phyloP scores from a whole-genome alignment of 2,329 filamentous ascomycete genomes.

The Fusarium tricinctum region DNA sequence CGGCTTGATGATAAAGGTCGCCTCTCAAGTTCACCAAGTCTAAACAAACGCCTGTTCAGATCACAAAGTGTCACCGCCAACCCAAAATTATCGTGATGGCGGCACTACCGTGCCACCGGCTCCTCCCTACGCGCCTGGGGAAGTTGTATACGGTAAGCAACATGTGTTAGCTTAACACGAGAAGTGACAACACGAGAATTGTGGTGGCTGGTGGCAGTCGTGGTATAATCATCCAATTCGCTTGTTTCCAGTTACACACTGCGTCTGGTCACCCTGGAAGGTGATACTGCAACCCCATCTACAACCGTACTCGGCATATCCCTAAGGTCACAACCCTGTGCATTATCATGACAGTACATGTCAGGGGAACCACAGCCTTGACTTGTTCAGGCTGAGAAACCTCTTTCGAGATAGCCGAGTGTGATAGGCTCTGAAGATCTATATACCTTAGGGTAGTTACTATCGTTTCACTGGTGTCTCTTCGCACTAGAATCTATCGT shows the following conservation, averaged over 20 bases:
- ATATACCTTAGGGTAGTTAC: not conserved
- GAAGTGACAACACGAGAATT: conserved; percentile 28
- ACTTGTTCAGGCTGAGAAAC: not conserved
- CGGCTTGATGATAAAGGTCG: not conserved
- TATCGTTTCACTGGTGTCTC: too few relatives aligned
- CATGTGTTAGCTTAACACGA: not conserved
- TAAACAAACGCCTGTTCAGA: not conserved
- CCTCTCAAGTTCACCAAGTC: too few relatives aligned
- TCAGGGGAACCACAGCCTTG: conserved; percentile 4
- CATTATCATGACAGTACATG: conserved; percentile 5
- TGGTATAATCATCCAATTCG: conserved; percentile 23
- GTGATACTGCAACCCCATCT: conserved; percentile 1
- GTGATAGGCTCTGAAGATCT: conserved; percentile 2
- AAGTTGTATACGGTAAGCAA: not conserved
- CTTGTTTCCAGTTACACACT: conserved; percentile 25
- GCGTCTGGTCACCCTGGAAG: conserved; percentile 12
- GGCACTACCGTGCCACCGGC: not conserved
- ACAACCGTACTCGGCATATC: not conserved
- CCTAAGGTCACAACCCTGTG: not conserved
- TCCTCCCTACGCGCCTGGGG: not conserved
- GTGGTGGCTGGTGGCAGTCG: conserved; percentile 2
- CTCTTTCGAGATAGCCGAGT: conserved; percentile 19
- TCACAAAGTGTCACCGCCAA: not conserved
- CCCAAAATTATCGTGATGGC: not conserved
- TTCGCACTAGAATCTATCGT: not conserved